Evolutionary conservation across 768 basidiomycete genomes (phyloP).

Genomic region (Lentinula lateritia): DNA sequence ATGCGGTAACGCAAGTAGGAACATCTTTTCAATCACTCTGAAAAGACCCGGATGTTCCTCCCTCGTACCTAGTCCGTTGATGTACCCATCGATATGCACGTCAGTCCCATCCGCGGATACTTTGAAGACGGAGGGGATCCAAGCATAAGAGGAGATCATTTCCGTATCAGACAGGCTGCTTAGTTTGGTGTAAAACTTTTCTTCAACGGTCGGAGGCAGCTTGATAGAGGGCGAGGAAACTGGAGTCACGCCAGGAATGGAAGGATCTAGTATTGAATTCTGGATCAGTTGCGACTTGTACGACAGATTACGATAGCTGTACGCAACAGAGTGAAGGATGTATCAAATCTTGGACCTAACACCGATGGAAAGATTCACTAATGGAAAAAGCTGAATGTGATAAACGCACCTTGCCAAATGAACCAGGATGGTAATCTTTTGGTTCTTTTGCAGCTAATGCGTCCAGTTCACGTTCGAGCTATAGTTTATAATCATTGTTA

Average conservation of each 20-base stretch:
- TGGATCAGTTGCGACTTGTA: too few relatives aligned
- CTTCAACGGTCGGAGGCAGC: neutral
- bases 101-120: slow-evolving; percentile 9
- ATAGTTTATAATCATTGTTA: neutral
- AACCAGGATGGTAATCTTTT: slow-evolving; percentile 14
- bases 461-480: slow-evolving; percentile 12
- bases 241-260: neutral
- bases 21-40: slow-evolving; percentile 12
- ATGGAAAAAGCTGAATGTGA: neutral
- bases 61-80: slow-evolving; percentile 14
- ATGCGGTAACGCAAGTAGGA: slow-evolving; percentile 10
- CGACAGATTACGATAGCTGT: too few relatives aligned
- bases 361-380: neutral
- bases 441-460: slow-evolving; percentile 10
- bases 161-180: neutral
- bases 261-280: slow-evolving; percentile 7
- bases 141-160: slow-evolving; percentile 8
- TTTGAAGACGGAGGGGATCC: slow-evolving; percentile 13
- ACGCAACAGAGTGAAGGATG: slow-evolving; percentile 13
- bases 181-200: neutral
- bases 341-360: slow-evolving; percentile 13
- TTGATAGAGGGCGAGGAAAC: neutral
- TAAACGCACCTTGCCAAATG: slow-evolving; percentile 7
- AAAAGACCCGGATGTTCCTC: slow-evolving; percentile 9
- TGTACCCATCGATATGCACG: slow-evolving; percentile 12